Percentiles rank a stretch among this genome's conserved stretches.
Evolutionary conservation across 148 eudicot genomes (phyloP).

Genomic region (Chenopodium album): DNA sequence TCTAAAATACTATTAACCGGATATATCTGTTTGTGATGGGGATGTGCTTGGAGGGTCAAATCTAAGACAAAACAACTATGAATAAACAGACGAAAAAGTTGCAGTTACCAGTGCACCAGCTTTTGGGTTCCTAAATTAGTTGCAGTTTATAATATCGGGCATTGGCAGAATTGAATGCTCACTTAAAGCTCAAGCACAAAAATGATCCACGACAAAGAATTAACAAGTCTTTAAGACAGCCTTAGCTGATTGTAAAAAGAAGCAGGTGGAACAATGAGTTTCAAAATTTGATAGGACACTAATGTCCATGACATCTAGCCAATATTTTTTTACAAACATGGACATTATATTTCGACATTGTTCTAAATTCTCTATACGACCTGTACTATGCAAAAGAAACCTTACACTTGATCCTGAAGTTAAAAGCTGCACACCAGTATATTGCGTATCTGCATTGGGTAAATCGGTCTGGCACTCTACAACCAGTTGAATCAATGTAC

Average conservation of each 20-base stretch:
- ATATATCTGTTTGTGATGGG: too few species aligned
- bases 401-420: not conserved
- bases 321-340: not conserved
- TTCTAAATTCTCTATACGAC: not conserved
- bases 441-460: not conserved
- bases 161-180: not conserved
- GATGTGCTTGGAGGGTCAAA: too few species aligned
- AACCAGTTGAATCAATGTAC: not conserved
- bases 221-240: too few species aligned
- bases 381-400: not conserved
- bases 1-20: too few species aligned
- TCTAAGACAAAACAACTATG: not conserved
- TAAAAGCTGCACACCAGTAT: not conserved
- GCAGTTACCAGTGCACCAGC: too few species aligned
- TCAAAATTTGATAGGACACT: not conserved
- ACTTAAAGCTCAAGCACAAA: not conserved
- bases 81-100: not conserved
- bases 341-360: constrained; percentile 1
- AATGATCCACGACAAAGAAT: not conserved
- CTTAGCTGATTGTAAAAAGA: not conserved
- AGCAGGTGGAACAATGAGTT: constrained; percentile 10
- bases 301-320: not conserved
- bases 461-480: not conserved
- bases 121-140: not conserved
- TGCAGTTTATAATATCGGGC: not conserved